These are phyloP conservation scores for Ustilago crameri DNA, from an alignment of 1,284 basidiomycete species.

Conservation along the genomic window DNA sequence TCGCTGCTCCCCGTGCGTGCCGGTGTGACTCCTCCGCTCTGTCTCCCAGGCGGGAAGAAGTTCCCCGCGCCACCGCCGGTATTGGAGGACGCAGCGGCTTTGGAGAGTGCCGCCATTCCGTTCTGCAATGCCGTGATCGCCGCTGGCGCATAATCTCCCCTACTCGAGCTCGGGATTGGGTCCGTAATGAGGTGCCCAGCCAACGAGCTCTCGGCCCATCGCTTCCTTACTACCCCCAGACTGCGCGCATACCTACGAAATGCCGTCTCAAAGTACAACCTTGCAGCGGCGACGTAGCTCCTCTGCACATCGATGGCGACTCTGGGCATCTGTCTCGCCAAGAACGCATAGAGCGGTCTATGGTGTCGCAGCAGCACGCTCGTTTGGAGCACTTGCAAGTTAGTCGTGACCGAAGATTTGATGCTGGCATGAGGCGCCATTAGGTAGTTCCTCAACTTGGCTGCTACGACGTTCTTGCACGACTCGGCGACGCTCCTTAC, in stretches of 20 bases:
- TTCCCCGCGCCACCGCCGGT: background rate
- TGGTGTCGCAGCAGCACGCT: conserved; percentile 81
- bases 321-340: conserved; percentile 81
- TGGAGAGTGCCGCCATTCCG: conserved; percentile 13
- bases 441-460: conserved; percentile 89
- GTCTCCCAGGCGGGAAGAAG: background rate
- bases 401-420: conserved; percentile 83
- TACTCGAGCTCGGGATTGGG: background rate
- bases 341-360: conserved; percentile 80
- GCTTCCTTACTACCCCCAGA: conserved; percentile 33
- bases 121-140: conserved; percentile 6
- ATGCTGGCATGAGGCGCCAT: conserved; percentile 84
- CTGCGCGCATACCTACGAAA: conserved; percentile 87
- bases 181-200: conserved; percentile 11
- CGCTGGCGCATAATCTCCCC: background rate
- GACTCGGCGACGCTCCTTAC: conserved; percentile 84
- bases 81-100: background rate
- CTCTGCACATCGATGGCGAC: conserved; percentile 90
- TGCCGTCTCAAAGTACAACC: conserved; percentile 94
- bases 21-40: conserved; percentile 2
- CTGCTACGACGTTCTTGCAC: conserved; percentile 81
- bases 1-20: conserved; percentile 8
- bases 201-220: conserved; percentile 42
- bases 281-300: conserved; percentile 83
- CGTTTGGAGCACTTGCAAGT: conserved; percentile 91